These are phyloP conservation scores for Coelastrella sp. DNA, from an alignment of 139 green algal species.

Conservation along the genomic window DNA sequence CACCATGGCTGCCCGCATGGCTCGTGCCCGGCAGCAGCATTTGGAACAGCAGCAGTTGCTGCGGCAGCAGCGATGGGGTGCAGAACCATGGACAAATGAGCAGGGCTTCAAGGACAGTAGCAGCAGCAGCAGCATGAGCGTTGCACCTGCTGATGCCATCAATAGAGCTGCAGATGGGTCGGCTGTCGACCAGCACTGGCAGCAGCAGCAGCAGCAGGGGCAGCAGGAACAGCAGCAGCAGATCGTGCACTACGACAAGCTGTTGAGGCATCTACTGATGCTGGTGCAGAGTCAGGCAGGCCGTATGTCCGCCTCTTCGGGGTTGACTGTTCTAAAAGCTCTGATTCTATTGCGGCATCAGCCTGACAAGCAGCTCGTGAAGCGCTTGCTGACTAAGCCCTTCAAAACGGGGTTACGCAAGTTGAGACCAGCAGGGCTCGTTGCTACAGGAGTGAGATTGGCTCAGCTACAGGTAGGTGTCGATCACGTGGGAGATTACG, in stretches of 20 bases:
- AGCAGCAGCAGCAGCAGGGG: conserved; percentile 28
- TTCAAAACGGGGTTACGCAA: background rate
- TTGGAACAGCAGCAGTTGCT: conserved; percentile 32
- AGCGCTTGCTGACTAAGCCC: conserved; percentile 6
- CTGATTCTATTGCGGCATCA: background rate
- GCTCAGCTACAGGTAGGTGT: background rate
- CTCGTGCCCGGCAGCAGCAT: background rate
- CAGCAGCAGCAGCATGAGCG: conserved; percentile 1
- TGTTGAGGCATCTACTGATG: conserved; percentile 15
- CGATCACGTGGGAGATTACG: background rate
- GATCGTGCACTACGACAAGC: background rate
- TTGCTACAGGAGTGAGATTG: background rate
- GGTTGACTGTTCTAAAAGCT: background rate
- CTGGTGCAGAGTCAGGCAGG: background rate
- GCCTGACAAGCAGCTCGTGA: background rate
- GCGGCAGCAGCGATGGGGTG: conserved; percentile 22
- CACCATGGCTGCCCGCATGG: conserved; percentile 32
- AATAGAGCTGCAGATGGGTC: background rate
- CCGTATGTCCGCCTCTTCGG: conserved; percentile 20
- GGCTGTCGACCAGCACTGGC: background rate
- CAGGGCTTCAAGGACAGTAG: background rate
- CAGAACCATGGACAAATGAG: too few species aligned
- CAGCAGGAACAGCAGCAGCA: conserved; percentile 14
- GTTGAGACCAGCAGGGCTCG: conserved; percentile 13
- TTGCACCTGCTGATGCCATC: background rate